phyloP scores from a whole-genome alignment of 1,284 basidiomycete genomes.

The Termitomyces sp. region DNA sequence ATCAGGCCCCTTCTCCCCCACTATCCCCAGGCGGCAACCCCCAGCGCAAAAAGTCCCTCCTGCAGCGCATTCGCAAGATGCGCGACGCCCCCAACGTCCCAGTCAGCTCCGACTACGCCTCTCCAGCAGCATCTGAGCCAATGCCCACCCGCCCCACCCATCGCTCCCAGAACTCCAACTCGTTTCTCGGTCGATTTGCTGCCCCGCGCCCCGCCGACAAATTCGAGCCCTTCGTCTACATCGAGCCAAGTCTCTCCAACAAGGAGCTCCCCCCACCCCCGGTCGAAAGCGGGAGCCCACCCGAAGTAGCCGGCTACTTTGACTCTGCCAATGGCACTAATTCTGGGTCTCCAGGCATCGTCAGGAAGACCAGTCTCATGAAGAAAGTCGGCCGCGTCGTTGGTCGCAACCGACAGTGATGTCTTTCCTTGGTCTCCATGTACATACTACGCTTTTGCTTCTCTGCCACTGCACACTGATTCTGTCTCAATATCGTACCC shows the following conservation, averaged over 20 bases:
- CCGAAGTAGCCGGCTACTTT: conserved; percentile 42
- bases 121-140: conserved; percentile 39
- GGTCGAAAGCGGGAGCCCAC: conserved; percentile 24
- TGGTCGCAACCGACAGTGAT: conserved; percentile 17
- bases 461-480: too few relatives aligned
- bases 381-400: conserved; percentile 58
- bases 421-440: too few relatives aligned
- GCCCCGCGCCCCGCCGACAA: conserved; percentile 32
- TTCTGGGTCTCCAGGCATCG: conserved; percentile 41
- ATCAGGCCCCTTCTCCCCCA: conserved; percentile 33
- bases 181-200: conserved; percentile 68
- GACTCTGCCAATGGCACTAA: conserved; percentile 29
- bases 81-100: conserved; percentile 77
- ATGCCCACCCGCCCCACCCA: conserved; percentile 50
- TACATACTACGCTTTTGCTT: conserved; percentile 3
- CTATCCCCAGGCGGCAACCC: conserved; percentile 41
- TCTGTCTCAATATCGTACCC: too few relatives aligned
- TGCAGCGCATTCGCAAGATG: conserved; percentile 82
- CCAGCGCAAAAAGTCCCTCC: conserved; percentile 73
- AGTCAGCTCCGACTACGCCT: conserved; percentile 46
- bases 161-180: conserved; percentile 65
- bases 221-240: conserved; percentile 58
- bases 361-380: conserved; percentile 71
- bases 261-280: conserved; percentile 54
- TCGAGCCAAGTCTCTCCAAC: conserved; percentile 46